Conservation (phyloP, 208 protist genomes). For the Leishmania braziliensis region DNA sequence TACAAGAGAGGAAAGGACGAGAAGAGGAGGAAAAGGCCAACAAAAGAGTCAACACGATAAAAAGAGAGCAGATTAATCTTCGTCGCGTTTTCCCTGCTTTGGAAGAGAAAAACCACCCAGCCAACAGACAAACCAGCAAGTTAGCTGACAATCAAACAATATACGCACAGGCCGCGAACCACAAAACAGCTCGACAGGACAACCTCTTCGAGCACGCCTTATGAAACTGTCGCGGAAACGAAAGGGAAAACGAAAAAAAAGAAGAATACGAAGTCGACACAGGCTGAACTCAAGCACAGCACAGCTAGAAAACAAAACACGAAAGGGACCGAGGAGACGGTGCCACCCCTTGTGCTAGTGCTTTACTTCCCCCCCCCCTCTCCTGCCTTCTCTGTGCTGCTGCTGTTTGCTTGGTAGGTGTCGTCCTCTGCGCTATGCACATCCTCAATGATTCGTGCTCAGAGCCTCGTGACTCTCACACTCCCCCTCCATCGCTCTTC, state of each 20-base stretch:
- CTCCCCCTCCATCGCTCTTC: background rate
- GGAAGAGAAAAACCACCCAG: background rate
- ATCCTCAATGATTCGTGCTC: background rate
- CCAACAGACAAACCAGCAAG: background rate
- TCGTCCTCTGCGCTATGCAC: background rate
- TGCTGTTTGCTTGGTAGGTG: background rate
- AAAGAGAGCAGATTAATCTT: background rate
- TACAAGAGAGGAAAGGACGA: conserved; percentile 1
- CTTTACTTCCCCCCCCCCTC: background rate
- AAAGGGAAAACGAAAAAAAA: background rate
- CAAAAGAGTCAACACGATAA: background rate
- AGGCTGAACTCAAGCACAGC: background rate
- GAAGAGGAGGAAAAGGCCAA: background rate
- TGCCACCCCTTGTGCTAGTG: background rate
- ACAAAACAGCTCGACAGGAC: conserved; percentile 1
- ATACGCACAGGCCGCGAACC: background rate
- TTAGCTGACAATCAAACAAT: too few species aligned
- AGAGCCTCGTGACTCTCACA: background rate
- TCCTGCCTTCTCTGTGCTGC: background rate
- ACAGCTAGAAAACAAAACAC: background rate
- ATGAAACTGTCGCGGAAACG: background rate
- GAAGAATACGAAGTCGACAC: background rate
- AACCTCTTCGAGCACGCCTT: background rate
- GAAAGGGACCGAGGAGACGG: background rate
- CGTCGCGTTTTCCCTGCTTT: too few species aligned